Percentiles rank a stretch among this genome's conserved stretches.
These are phyloP conservation scores for Penicillium canescens DNA, from an alignment of 495 filamentous ascomycete genomes.

Conservation along the genomic window DNA sequence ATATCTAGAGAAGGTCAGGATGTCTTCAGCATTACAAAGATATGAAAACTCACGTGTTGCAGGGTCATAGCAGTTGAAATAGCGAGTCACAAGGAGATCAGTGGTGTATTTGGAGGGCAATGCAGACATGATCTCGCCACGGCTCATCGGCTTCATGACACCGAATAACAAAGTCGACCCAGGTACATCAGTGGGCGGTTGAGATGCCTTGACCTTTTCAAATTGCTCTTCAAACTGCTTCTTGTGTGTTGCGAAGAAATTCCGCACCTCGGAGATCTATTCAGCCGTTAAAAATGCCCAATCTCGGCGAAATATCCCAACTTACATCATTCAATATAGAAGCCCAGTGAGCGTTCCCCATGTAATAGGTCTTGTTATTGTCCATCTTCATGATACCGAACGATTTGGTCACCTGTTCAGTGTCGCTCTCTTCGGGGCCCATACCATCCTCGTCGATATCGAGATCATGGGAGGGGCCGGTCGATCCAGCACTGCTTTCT, in stretches of 20 bases:
- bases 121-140: conserved; percentile 73
- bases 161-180: conserved; percentile 76
- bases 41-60: conserved; percentile 58
- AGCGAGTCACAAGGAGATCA: conserved; percentile 74
- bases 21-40: background rate
- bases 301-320: background rate
- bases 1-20: conserved; percentile 62
- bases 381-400: conserved; percentile 88
- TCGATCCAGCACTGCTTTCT: conserved; percentile 54
- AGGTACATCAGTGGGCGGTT: conserved; percentile 55
- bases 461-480: conserved; percentile 49
- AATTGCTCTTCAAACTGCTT: conserved; percentile 67
- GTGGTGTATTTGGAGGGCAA: conserved; percentile 80
- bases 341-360: conserved; percentile 90
- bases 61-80: conserved; percentile 71
- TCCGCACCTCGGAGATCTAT: conserved; percentile 90
- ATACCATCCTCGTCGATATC: conserved; percentile 57
- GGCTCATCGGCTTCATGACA: conserved; percentile 62
- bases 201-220: conserved; percentile 63
- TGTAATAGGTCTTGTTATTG: conserved; percentile 81
- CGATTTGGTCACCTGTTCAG: conserved; percentile 81
- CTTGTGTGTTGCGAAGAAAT: conserved; percentile 74
- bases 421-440: conserved; percentile 72
- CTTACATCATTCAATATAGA: conserved; percentile 78
- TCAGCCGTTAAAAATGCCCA: conserved; percentile 4